Percentiles rank a stretch among this genome's conserved stretches.
phyloP scores from a whole-genome alignment of 345 rosid species.

The Aquilaria sinensis region DNA sequence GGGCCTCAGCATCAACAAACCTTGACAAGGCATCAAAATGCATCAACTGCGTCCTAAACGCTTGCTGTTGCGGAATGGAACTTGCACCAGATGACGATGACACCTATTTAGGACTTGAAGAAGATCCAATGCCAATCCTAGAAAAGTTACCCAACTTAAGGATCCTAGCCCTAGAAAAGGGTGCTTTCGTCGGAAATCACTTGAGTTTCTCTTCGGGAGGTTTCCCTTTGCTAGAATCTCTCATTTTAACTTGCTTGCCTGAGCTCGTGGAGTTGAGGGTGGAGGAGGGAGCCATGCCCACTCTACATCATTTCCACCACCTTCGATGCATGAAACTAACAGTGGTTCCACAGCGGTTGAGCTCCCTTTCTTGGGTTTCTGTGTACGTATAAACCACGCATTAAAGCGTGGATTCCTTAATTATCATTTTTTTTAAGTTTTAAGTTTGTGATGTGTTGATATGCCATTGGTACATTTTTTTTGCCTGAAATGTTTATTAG shows the following conservation, averaged over 20 bases:
- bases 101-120: not conserved
- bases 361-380: not conserved
- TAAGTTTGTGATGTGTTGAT: no score
- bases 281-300: not conserved
- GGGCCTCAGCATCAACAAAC: not conserved
- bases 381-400: no score
- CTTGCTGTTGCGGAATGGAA: not conserved
- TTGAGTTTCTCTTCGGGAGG: slow-evolving; percentile 12
- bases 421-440: no score
- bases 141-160: not conserved
- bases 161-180: not conserved
- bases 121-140: slow-evolving; percentile 5
- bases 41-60: no score
- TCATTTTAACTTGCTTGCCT: slow-evolving; percentile 1
- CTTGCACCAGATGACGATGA: not conserved
- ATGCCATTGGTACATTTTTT: no score
- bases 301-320: not conserved
- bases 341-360: not conserved
- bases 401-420: no score
- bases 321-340: not conserved
- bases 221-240: slow-evolving; percentile 12
- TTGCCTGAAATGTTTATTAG: no score
- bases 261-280: slow-evolving; percentile 20
- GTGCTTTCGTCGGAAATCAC: not conserved
- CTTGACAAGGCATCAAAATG: not conserved